Evolutionary conservation across 2,329 filamentous ascomycete species (phyloP), one percentile per base, ranked within the genome.

Genomic region (Scleromitrula shiraiana): DNA sequence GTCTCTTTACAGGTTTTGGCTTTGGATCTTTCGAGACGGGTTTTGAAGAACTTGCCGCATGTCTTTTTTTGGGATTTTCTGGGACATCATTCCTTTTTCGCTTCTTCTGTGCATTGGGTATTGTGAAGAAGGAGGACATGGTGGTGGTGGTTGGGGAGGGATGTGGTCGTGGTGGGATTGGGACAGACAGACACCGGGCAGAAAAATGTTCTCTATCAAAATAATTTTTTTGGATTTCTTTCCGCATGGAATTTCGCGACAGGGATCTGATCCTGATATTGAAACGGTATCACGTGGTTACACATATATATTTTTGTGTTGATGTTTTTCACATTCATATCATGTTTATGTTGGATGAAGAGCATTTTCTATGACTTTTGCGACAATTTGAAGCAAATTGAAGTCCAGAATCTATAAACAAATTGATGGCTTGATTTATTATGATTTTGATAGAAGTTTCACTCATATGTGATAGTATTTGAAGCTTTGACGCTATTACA

Each of bases 101-200:
- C 76, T 97, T 97, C 71, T 87, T 88, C 63, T 91, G 85, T 42
- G 85, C 84, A 33, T 85, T 85, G 5, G 93, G 89, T 32, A 84
- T 73, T 43, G 90, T 95, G 70, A 98, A 98, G 70, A 97, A 98
- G 32, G 90, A 95, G 62, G 91, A 95, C 90, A 95, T 94, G 22
- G 23, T 54, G 40, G 40, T 38, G 29, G 41, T 32, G 26, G 35
- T 40, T 30, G 35, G 7, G 35, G 15, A 23, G 22, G 20, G 12
- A 30, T 5, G 40, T 22, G 35, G 19, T 46, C 35, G 36, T 20
- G 12, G 26, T 40, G 15, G 43, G 14, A 46, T 15, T 32, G 29
- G 29, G 15, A n/a, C n/a, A n/a, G n/a, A n/a, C n/a, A n/a, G n/a
- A n/a, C n/a, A n/a, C n/a, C 27, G 23, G 27, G 27, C 22, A 35